Conservation (phyloP, 2,329 filamentous ascomycete genomes). For the Penicillium janthinellum region DNA sequence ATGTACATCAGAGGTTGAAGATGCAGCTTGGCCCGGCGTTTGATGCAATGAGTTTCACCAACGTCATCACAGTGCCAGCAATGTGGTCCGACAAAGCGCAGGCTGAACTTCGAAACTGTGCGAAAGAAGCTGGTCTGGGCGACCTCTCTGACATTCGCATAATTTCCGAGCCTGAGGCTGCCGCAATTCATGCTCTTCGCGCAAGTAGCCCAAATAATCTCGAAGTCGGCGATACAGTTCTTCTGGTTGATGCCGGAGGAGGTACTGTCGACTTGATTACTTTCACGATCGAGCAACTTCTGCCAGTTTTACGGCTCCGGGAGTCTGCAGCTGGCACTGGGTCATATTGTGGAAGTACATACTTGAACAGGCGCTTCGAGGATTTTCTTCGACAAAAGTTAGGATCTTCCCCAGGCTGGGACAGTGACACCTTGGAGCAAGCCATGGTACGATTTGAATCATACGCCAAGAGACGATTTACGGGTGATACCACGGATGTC, state of each 20-base stretch:
- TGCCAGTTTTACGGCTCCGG: conserved; percentile 27
- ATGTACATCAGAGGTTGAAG: background rate
- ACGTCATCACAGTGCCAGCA: conserved; percentile 34
- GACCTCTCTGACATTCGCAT: conserved; percentile 10
- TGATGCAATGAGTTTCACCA: conserved; percentile 18
- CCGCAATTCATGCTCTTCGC: conserved; percentile 21
- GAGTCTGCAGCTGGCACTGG: conserved; percentile 30
- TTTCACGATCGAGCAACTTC: conserved; percentile 28
- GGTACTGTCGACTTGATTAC: conserved; percentile 35
- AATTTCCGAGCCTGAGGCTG: conserved; percentile 29
- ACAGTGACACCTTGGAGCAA: background rate
- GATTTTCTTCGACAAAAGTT: background rate
- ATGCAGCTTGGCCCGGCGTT: background rate
- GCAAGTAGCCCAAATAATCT: conserved; percentile 11
- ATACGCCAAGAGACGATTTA: background rate
- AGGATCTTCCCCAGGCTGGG: background rate
- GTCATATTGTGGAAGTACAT: conserved; percentile 31
- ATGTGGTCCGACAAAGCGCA: conserved; percentile 34
- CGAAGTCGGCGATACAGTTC: conserved; percentile 20
- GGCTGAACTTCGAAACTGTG: conserved; percentile 14
- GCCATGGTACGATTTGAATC: background rate
- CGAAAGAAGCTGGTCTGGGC: conserved; percentile 19
- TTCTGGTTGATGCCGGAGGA: conserved; percentile 24
- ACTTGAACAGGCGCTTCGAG: conserved; percentile 23
- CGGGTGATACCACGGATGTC: background rate